Evolutionary conservation across 352 stramenopile species (phyloP).

Genomic region (Thalassiosira hispida): DNA sequence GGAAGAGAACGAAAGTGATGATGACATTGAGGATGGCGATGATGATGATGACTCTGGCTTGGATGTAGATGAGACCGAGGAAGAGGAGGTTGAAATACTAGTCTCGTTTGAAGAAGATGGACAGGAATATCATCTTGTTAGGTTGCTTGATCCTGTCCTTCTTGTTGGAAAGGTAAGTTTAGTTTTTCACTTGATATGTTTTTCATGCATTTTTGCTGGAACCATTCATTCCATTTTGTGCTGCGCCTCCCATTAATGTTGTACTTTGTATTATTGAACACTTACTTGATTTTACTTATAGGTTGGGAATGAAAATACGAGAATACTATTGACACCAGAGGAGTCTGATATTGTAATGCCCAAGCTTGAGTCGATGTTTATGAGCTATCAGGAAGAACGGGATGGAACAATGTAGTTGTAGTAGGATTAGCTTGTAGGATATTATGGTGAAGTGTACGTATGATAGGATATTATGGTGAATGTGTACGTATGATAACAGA

Average conservation of each 20-base stretch:
- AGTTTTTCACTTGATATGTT: not conserved
- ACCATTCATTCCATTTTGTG: not conserved
- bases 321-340: constrained; percentile 74
- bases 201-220: constrained; percentile 1
- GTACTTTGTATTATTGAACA: constrained; percentile 8
- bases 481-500: too few relatives aligned
- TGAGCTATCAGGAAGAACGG: constrained; percentile 68
- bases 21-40: constrained; percentile 47
- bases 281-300: constrained; percentile 8
- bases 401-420: constrained; percentile 14
- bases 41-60: constrained; percentile 52
- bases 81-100: constrained; percentile 82
- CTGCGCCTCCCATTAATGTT: too few relatives aligned
- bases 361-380: constrained; percentile 74
- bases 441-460: too few relatives aligned
- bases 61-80: constrained; percentile 61
- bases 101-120: constrained; percentile 80
- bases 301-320: constrained; percentile 58
- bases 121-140: constrained; percentile 80
- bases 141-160: constrained; percentile 81
- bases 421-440: not conserved
- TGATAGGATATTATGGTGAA: too few relatives aligned
- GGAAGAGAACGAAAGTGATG: constrained; percentile 72
- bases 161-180: constrained; percentile 77
- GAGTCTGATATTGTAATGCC: constrained; percentile 83